Evolutionary conservation across 768 basidiomycete genomes (phyloP).

Genomic region (Aureoboletus auriporus): DNA sequence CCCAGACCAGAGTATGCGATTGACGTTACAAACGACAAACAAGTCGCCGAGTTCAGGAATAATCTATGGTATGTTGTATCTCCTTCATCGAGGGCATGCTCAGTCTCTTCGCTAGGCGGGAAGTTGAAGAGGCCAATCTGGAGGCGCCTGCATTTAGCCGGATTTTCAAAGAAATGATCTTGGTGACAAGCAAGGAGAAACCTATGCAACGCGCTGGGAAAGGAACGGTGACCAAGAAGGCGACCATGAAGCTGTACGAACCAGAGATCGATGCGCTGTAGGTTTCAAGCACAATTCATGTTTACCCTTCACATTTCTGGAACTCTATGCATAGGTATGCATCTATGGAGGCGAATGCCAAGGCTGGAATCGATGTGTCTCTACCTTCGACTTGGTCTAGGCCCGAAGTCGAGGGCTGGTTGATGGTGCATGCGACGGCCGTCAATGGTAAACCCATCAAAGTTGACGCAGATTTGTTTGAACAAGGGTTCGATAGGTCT

Average conservation of each 20-base stretch:
- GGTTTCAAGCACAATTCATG: not conserved
- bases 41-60: slow-evolving; percentile 32
- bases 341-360: slow-evolving; percentile 22
- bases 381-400: slow-evolving; percentile 24
- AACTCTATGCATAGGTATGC: slow-evolving; percentile 20
- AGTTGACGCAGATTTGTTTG: slow-evolving; percentile 21
- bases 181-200: slow-evolving; percentile 38
- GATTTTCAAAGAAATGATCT: slow-evolving; percentile 52
- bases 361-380: slow-evolving; percentile 18
- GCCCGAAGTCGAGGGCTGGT: slow-evolving; percentile 23
- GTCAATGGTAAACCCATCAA: slow-evolving; percentile 9
- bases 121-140: slow-evolving; percentile 41
- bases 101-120: slow-evolving; percentile 22
- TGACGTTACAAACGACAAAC: slow-evolving; percentile 26
- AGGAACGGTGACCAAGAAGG: slow-evolving; percentile 42
- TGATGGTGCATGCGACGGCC: slow-evolving; percentile 19
- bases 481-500: slow-evolving; percentile 36
- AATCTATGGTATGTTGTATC: slow-evolving; percentile 32
- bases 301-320: no score
- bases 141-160: slow-evolving; percentile 37
- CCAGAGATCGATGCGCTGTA: slow-evolving; percentile 46
- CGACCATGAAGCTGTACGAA: slow-evolving; percentile 35
- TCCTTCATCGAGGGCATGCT: not conserved
- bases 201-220: slow-evolving; percentile 45
- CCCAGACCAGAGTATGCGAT: slow-evolving; percentile 31